Evolutionary conservation across 179 eudicot species (phyloP).

Genomic region (Actinidia arguta): DNA sequence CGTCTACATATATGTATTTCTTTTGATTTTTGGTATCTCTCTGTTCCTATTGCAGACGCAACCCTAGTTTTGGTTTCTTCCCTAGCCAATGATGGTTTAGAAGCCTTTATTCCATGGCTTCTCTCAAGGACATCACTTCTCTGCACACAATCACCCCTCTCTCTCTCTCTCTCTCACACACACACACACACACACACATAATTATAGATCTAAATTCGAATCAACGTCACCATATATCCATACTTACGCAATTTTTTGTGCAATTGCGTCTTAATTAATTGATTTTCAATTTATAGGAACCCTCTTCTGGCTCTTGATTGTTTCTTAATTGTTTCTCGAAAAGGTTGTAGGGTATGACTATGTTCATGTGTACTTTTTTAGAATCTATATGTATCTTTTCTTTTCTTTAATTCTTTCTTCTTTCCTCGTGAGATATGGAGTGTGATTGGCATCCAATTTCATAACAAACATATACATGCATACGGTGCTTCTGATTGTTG

Average conservation of each 20-base stretch:
- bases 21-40: background rate
- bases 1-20: background rate
- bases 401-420: too few relatives aligned
- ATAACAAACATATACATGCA: too few relatives aligned
- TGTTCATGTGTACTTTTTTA: background rate
- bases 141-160: constrained; percentile 41
- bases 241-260: background rate
- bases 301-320: constrained; percentile 96
- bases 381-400: constrained; percentile 1
- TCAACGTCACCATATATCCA: background rate
- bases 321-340: constrained; percentile 81
- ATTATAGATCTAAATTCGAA: background rate
- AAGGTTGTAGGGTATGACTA: constrained; percentile 80
- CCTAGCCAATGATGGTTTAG: constrained; percentile 71
- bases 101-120: constrained; percentile 88
- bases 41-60: background rate
- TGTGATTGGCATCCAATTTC: too few relatives aligned
- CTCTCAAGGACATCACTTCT: constrained; percentile 76
- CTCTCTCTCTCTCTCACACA: constrained; percentile 21
- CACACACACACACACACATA: too few relatives aligned
- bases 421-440: background rate
- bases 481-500: too few relatives aligned
- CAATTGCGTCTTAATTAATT: background rate
- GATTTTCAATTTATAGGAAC: constrained; percentile 53
- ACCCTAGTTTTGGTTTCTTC: constrained; percentile 60